phyloP scores from a whole-genome alignment of 2,329 filamentous ascomycete genomes.

The Colletotrichum sansevieriae region DNA sequence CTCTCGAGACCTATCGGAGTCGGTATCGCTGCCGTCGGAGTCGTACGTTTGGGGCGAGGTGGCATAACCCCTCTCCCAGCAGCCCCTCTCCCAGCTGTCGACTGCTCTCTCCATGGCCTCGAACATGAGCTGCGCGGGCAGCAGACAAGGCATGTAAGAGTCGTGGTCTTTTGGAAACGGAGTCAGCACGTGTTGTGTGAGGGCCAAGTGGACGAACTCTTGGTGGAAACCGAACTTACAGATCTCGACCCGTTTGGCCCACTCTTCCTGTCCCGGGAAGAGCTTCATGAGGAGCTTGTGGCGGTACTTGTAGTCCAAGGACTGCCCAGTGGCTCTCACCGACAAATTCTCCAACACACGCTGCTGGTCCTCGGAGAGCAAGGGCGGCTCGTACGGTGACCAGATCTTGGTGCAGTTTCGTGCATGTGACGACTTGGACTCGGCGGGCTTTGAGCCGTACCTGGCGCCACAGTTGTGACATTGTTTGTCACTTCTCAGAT shows the following conservation, averaged over 20 bases:
- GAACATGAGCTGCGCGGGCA: conserved; percentile 38
- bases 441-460: conserved; percentile 35
- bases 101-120: conserved; percentile 38
- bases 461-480: conserved; percentile 38
- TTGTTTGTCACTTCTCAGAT: conserved; percentile 39
- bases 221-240: conserved; percentile 16
- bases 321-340: conserved; percentile 34
- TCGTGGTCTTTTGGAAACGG: conserved; percentile 27
- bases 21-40: conserved; percentile 37
- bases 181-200: not conserved
- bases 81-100: conserved; percentile 36
- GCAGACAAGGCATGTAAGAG: conserved; percentile 35
- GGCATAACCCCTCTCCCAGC: conserved; percentile 34
- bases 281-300: conserved; percentile 40
- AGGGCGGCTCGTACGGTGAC: conserved; percentile 31
- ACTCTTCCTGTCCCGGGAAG: conserved; percentile 38
- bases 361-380: conserved; percentile 34
- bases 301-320: conserved; percentile 38
- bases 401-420: conserved; percentile 33
- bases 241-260: conserved; percentile 36
- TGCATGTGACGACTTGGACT: conserved; percentile 37
- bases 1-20: conserved; percentile 34
- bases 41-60: conserved; percentile 24
- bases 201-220: not conserved
- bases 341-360: conserved; percentile 35